These are phyloP conservation scores for Venturia effusa DNA, from an alignment of 2,329 filamentous ascomycete species.

Conservation along the genomic window DNA sequence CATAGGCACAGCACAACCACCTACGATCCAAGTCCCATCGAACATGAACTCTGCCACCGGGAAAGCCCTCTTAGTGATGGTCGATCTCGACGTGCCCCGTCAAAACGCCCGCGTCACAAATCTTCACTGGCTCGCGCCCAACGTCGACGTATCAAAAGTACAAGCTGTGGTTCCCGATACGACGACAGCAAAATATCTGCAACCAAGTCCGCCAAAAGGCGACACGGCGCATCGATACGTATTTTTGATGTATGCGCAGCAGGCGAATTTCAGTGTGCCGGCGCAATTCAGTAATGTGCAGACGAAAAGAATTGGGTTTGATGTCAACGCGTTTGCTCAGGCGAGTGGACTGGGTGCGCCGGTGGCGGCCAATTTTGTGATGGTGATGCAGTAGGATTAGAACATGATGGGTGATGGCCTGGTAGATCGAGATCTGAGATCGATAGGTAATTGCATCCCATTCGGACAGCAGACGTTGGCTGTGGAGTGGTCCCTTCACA, in stretches of 20 bases:
- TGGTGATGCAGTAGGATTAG: neutral
- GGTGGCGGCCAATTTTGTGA: neutral
- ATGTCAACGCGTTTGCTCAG: neutral
- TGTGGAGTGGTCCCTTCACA: no score
- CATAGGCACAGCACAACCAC: slow-evolving; percentile 19
- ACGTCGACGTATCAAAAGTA: slow-evolving; percentile 16
- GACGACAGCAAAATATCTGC: slow-evolving; percentile 6
- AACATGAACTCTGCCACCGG: slow-evolving; percentile 5
- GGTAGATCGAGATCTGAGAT: no score
- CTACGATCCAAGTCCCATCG: slow-evolving; percentile 17
- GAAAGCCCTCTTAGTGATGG: slow-evolving; percentile 20
- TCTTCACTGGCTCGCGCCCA: slow-evolving; percentile 23
- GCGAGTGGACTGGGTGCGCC: neutral
- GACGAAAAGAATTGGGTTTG: slow-evolving; percentile 13
- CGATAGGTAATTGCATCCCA: no score
- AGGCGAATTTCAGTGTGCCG: slow-evolving; percentile 19
- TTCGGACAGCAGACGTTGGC: no score
- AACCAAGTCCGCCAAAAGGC: slow-evolving; percentile 14
- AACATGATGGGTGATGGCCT: no score
- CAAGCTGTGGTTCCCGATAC: neutral
- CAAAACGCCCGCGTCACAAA: slow-evolving; percentile 24
- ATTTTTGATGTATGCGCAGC: slow-evolving; percentile 22
- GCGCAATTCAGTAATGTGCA: slow-evolving; percentile 22
- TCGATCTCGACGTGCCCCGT: slow-evolving; percentile 23
- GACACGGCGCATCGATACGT: slow-evolving; percentile 21